Evolutionary conservation across 2,329 filamentous ascomycete species (phyloP).

Genomic region (Colletotrichum gigasporum): DNA sequence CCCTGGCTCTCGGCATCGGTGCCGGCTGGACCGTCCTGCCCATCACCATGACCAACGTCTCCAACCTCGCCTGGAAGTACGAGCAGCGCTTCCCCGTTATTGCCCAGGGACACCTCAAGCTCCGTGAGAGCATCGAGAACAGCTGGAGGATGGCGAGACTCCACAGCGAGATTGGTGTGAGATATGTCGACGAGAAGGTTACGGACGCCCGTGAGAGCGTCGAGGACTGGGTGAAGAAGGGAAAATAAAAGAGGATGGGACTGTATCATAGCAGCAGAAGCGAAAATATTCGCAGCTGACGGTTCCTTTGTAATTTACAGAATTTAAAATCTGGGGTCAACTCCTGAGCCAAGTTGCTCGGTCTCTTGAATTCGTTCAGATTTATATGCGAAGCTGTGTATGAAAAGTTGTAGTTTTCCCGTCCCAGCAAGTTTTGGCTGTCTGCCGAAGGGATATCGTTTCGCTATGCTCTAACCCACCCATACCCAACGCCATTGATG

Average conservation of each 20-base stretch:
- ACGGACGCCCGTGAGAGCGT: constrained; percentile 77
- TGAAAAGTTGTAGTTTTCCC: constrained; percentile 4
- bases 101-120: constrained; percentile 80
- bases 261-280: constrained; percentile 34
- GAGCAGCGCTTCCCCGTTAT: constrained; percentile 89
- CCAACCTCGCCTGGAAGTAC: constrained; percentile 88
- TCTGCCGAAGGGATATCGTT: constrained; percentile 8
- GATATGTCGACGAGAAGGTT: constrained; percentile 84
- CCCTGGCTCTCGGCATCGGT: constrained; percentile 81
- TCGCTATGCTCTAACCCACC: constrained; percentile 21
- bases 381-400: background rate
- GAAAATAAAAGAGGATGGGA: constrained; percentile 65
- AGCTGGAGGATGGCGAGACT: constrained; percentile 79
- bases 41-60: constrained; percentile 88
- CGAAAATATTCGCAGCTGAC: constrained; percentile 29
- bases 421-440: background rate
- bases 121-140: constrained; percentile 74
- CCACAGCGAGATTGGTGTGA: constrained; percentile 75
- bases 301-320: constrained; percentile 33
- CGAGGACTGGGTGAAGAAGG: constrained; percentile 92
- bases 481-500: constrained; percentile 29
- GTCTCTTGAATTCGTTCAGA: background rate
- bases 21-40: constrained; percentile 88
- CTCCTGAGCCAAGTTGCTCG: background rate
- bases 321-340: constrained; percentile 3